Evolutionary conservation across 2,329 filamentous ascomycete genomes (phyloP), one percentile per base, ranked within the genome.

Genomic region (Hymenoscyphus fructigenus): DNA sequence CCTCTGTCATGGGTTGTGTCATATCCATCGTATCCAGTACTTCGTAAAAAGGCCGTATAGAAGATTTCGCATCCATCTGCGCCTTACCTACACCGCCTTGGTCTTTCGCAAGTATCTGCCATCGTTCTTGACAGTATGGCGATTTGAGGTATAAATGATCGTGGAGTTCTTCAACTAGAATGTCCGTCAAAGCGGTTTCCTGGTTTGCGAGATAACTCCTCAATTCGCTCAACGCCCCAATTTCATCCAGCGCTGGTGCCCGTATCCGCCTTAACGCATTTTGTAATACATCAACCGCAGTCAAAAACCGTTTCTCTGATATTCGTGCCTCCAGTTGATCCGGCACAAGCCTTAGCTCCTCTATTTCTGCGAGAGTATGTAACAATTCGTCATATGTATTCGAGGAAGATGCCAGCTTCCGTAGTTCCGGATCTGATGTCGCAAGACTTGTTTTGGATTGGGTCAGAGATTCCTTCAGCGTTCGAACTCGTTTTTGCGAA

Each of bases 111-210:
- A 96, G 86, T 65, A 85, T 86, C 77, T 96, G 96, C 95, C 95
- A 99, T 70, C 95, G 85, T 75, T 97, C 92, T 75, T 97, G 93
- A 75, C 94, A 98, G 76, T 99, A 99, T 0, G 94, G 95, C 3
- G 94, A 98, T 76, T 98, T 98, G 47, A 99, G 86, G 75, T 99
- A 99, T 3, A 99, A 83, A 78, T 99, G 95, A 76, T 96, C 95
- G 75, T 99, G 95, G 38, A 99, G 82, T 77, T 99, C 95, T 76
- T 99, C 95, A n/a, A 98, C 88, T 63, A 99, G 77, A 61, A 98
- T 98, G 74, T 99, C 95, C 74, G 94, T 94, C 68, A 99, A 80
- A 0, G 92, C 87, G 32, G 90, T 91, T 79, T 99, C 95, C 76
- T 99, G 96, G 74, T 97, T 98, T 65, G 88, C 88, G 65, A 99